Evolutionary conservation across 495 filamentous ascomycete species (phyloP), one percentile per base, ranked within the genome.

Genomic region (Aspergillus bridgeri): DNA sequence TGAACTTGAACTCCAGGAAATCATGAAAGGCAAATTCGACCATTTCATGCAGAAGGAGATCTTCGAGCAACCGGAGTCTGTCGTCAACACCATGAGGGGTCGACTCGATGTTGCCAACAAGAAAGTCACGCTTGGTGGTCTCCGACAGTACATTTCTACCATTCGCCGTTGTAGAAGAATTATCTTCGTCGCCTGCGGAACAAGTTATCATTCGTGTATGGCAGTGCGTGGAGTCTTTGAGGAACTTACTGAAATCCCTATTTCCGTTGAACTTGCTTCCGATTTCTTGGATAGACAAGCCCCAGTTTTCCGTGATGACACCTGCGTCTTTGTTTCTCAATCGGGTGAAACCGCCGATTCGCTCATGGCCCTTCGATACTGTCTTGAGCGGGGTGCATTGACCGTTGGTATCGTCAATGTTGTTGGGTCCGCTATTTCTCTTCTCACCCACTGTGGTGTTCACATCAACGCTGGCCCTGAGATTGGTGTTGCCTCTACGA

Each of bases 31-130:
- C 69, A 95, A 93, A 68, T 98, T 98, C 75, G 94, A 98, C 70
- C 94, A 98, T 76, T 98, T 97, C 81, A 98, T 98, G 94, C 95
- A 98, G 72, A 98, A 98, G 82, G 94, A 98, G 72, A 98, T 98
- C 68, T 98, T 98, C 74, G 94, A 98, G 79, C 94, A 98, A 78
- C 94, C 94, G 57, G 94, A 98, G 77, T 98, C 94, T 5, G 91
- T 98, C 57, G 86, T 98, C 77, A 98, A 98, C 81, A 97, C 95
- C 45, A 98, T 98, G 94, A 89, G 94, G 84, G 94, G 94, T 73
- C 95, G 94, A 75, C 79, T 98, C 61, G 95, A 98, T 71, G 83
- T 89, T 52, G 87, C 83, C 56, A 93, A 97, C 78, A 94, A 95
- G 82, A 86, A 83, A 51, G 92, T 98, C 49, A 98, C 93, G 4